Conservation (phyloP, 768 basidiomycete species). For the Boletellus ananiceps region DNA sequence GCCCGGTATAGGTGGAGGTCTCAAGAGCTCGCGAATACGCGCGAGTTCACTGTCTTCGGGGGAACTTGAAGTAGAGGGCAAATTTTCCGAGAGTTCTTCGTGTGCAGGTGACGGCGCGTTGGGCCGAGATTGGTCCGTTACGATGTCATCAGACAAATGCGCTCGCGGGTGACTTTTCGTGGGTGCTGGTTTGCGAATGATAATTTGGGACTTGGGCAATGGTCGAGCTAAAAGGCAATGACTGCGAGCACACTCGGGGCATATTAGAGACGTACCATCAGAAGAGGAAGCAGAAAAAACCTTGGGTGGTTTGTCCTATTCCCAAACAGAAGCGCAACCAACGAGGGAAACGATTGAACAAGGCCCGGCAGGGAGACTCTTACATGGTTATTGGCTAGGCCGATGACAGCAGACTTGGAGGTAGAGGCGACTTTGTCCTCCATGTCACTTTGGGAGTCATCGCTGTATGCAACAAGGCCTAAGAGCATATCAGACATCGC, state of each 20-base stretch:
- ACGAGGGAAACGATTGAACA: constrained; percentile 56
- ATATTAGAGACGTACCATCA: constrained; percentile 24
- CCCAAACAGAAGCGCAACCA: constrained; percentile 55
- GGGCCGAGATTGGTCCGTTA: constrained; percentile 12
- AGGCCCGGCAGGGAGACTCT: constrained; percentile 45
- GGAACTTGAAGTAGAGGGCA: constrained; percentile 14
- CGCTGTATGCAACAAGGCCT: constrained; percentile 64
- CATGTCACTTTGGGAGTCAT: constrained; percentile 57
- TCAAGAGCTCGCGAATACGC: constrained; percentile 51
- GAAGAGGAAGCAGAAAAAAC: constrained; percentile 17
- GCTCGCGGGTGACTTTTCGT: constrained; percentile 47
- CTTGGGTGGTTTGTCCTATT: constrained; percentile 60
- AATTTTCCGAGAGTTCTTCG: constrained; percentile 15
- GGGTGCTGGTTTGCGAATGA: constrained; percentile 50
- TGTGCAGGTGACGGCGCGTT: constrained; percentile 4
- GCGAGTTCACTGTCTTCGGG: constrained; percentile 44
- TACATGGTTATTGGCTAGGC: constrained; percentile 45
- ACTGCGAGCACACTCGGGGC: not conserved
- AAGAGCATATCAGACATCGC: constrained; percentile 1
- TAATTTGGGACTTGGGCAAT: constrained; percentile 50
- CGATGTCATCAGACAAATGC: constrained; percentile 46
- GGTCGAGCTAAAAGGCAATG: constrained; percentile 33
- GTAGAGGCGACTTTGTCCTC: constrained; percentile 40
- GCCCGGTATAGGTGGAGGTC: constrained; percentile 61
- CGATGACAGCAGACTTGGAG: constrained; percentile 13